Conservation (phyloP, 768 basidiomycete genomes). For the Hericium alpestre region DNA sequence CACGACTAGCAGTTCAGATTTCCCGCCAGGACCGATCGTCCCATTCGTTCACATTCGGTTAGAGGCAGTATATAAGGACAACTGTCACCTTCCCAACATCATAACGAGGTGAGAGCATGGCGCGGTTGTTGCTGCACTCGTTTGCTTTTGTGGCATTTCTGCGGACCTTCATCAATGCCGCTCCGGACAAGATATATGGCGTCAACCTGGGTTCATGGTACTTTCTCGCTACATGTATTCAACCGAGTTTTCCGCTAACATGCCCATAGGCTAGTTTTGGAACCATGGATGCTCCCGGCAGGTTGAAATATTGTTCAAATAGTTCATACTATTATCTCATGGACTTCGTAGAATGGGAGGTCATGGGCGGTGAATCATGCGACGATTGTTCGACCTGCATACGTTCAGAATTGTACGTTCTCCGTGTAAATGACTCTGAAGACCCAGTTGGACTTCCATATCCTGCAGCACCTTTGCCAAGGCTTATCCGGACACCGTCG, state of each 20-base stretch:
- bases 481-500: conserved; percentile 48
- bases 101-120: too few relatives aligned
- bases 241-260: not conserved
- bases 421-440: not conserved
- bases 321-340: not conserved
- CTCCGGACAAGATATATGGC: conserved; percentile 47
- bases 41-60: too few relatives aligned
- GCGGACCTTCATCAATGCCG: too few relatives aligned
- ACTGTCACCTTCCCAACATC: too few relatives aligned
- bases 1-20: too few relatives aligned
- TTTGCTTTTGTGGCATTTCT: too few relatives aligned
- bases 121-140: too few relatives aligned
- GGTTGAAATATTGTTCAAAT: conserved; percentile 24
- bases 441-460: not conserved
- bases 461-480: conserved; percentile 46
- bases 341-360: conserved; percentile 43
- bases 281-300: conserved; percentile 75
- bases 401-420: conserved; percentile 50
- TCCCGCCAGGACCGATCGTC: too few relatives aligned
- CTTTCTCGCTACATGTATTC: conserved; percentile 6
- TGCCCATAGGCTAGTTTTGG: conserved; percentile 52
- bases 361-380: conserved; percentile 65
- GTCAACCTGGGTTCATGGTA: conserved; percentile 65
- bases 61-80: too few relatives aligned
- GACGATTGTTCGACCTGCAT: conserved; percentile 54